phyloP scores from a whole-genome alignment of 2,329 filamentous ascomycete genomes.

The Calonectria crousiana region DNA sequence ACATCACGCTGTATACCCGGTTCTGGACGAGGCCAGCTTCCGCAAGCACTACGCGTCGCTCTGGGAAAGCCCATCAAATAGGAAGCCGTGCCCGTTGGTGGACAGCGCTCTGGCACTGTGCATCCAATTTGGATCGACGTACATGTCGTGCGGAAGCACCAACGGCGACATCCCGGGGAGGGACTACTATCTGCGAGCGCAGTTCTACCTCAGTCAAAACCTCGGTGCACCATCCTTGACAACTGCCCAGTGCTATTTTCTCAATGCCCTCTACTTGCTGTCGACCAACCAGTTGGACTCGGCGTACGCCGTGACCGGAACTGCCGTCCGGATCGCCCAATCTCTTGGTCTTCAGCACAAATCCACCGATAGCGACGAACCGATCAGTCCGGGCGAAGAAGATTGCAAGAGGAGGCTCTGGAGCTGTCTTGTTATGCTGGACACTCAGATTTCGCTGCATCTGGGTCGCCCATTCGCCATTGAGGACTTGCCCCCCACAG shows the following conservation, averaged over 20 bases:
- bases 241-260: slow-evolving; percentile 61
- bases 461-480: slow-evolving; percentile 36
- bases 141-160: slow-evolving; percentile 30
- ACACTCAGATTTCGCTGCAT: slow-evolving; percentile 34
- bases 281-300: slow-evolving; percentile 30
- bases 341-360: slow-evolving; percentile 35
- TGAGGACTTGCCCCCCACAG: background rate
- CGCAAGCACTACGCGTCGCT: slow-evolving; percentile 40
- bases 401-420: slow-evolving; percentile 26
- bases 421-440: slow-evolving; percentile 36
- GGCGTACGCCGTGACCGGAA: slow-evolving; percentile 33
- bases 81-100: slow-evolving; percentile 61
- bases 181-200: slow-evolving; percentile 56
- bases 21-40: slow-evolving; percentile 45
- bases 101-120: slow-evolving; percentile 65
- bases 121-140: slow-evolving; percentile 59
- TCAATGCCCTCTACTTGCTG: slow-evolving; percentile 58
- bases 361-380: background rate
- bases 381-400: background rate
- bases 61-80: slow-evolving; percentile 34
- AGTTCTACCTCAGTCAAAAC: slow-evolving; percentile 54
- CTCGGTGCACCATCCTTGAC: slow-evolving; percentile 58
- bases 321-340: slow-evolving; percentile 31
- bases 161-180: slow-evolving; percentile 56
- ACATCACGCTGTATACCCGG: slow-evolving; percentile 55